phyloP scores from a whole-genome alignment of 2,329 filamentous ascomycete species.

The Monilinia laxa region DNA sequence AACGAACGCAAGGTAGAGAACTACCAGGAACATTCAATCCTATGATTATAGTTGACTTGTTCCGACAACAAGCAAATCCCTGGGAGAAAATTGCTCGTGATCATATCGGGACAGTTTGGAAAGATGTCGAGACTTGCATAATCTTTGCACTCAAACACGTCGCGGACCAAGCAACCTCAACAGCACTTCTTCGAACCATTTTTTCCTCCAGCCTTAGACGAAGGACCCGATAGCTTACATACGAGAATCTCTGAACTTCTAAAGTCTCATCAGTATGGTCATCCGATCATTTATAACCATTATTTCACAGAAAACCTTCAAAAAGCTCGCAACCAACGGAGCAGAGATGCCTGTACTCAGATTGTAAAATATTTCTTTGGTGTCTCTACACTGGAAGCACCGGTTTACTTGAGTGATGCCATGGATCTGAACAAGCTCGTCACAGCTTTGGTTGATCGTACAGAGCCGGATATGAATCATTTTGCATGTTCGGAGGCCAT shows the following conservation, averaged over 20 bases:
- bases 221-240: constrained; percentile 42
- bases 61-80: constrained; percentile 55
- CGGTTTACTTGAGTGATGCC: no score
- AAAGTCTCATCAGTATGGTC: constrained; percentile 45
- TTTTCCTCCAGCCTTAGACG: constrained; percentile 47
- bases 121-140: constrained; percentile 42
- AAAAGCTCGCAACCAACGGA: constrained; percentile 27
- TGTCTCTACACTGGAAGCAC: not conserved
- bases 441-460: constrained; percentile 28
- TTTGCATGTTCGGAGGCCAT: constrained; percentile 41
- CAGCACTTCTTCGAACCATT: constrained; percentile 42
- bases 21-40: constrained; percentile 62
- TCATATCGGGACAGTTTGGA: constrained; percentile 43
- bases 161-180: constrained; percentile 44
- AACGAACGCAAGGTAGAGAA: constrained; percentile 52
- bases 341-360: constrained; percentile 21
- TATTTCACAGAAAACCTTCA: constrained; percentile 45
- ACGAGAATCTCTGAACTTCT: constrained; percentile 49
- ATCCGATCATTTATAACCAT: constrained; percentile 56
- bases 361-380: constrained; percentile 36
- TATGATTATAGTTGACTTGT: constrained; percentile 57
- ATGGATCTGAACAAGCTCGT: constrained; percentile 34
- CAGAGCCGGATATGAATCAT: constrained; percentile 38
- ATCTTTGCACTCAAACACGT: constrained; percentile 41
- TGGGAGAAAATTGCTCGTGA: constrained; percentile 49